Percentiles rank a stretch among this genome's conserved stretches.
Evolutionary conservation across 1,139 yeast species (phyloP).

Genomic region (Yamadazyma songkhlaensis): DNA sequence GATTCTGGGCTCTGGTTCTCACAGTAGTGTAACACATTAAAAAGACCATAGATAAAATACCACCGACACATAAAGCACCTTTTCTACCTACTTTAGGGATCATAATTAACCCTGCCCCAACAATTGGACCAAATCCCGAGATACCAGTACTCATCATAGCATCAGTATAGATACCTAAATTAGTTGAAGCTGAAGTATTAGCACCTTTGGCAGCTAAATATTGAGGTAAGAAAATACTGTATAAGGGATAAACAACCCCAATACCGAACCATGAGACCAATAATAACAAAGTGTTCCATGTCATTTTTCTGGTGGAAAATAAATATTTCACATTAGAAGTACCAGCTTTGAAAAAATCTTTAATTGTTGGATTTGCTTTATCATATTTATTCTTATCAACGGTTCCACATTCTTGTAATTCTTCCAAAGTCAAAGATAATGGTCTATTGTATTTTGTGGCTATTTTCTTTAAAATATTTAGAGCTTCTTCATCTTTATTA

Average conservation of each 20-base stretch:
- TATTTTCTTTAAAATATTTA: constrained; percentile 23
- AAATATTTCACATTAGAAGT: constrained; percentile 28
- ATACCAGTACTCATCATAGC: constrained; percentile 48
- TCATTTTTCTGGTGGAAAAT: constrained; percentile 38
- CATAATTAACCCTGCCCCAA: constrained; percentile 46
- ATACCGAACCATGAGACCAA: constrained; percentile 48
- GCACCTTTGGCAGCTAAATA: constrained; percentile 48
- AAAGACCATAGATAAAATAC: constrained; percentile 49
- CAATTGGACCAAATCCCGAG: constrained; percentile 55
- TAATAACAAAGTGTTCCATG: constrained; percentile 37
- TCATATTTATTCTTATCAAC: constrained; percentile 19
- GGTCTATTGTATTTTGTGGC: constrained; percentile 28
- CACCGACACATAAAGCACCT: constrained; percentile 55
- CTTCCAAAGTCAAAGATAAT: constrained; percentile 28
- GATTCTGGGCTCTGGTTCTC: constrained; percentile 45
- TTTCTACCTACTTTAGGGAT: constrained; percentile 52
- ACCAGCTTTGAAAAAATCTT: constrained; percentile 14
- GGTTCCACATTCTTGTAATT: constrained; percentile 26
- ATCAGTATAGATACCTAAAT: constrained; percentile 46
- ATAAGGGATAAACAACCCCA: constrained; percentile 53
- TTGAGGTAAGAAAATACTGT: constrained; percentile 48
- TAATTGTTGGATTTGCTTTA: constrained; percentile 16
- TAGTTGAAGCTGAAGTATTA: constrained; percentile 30
- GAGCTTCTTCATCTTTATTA: constrained; percentile 34
- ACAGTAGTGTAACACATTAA: constrained; percentile 58